These are phyloP conservation scores for Platismatia glauca DNA, from an alignment of 495 filamentous ascomycete species.

Conservation along the genomic window DNA sequence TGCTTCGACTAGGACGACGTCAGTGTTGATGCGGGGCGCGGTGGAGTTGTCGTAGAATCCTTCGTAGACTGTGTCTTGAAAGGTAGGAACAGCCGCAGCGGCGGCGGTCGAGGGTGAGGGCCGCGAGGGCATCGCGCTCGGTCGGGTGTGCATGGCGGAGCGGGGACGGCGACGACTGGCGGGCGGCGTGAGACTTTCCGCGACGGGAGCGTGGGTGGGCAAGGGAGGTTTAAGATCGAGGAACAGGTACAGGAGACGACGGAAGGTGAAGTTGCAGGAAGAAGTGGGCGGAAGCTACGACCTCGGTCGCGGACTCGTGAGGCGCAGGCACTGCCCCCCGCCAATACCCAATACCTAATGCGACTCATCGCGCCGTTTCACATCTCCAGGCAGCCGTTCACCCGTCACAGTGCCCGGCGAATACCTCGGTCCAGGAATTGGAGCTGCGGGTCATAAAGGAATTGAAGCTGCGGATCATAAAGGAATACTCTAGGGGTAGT, in stretches of 20 bases:
- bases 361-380: neutral
- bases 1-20: conserved; percentile 12
- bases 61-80: conserved; percentile 13
- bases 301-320: no score
- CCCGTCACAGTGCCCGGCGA: neutral
- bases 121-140: conserved; percentile 1
- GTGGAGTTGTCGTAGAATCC: conserved; percentile 11
- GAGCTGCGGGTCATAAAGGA: no score
- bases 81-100: neutral
- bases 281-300: no score
- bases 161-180: neutral
- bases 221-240: neutral
- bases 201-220: neutral
- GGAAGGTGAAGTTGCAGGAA: no score
- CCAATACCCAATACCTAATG: no score
- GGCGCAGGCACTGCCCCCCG: neutral
- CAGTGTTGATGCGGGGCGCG: conserved; percentile 12
- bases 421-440: neutral
- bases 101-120: conserved; percentile 1
- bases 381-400: neutral
- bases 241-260: neutral
- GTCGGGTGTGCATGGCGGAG: neutral
- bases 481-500: no score
- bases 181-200: neutral
- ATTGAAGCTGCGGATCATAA: no score